A percentile compares a stretch with the other conserved stretches of the same genome.
phyloP scores from a whole-genome alignment of 2,329 filamentous ascomycete genomes.

The Alternaria sp. region DNA sequence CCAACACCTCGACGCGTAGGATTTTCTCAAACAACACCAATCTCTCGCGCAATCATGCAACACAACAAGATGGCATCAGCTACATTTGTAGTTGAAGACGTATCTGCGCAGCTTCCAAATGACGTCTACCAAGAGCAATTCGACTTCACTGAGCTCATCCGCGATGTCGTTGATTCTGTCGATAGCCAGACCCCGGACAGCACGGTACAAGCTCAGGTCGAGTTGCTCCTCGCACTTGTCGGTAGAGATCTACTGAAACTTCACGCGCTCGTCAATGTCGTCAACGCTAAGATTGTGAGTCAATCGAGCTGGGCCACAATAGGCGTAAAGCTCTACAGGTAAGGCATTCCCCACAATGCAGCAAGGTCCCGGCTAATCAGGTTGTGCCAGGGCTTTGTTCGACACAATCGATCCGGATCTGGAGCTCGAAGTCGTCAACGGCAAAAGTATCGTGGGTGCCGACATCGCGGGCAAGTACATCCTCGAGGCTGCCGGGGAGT shows the following conservation, averaged over 20 bases:
- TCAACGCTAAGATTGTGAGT: background rate
- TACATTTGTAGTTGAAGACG: rapidly evolving
- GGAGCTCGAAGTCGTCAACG: background rate
- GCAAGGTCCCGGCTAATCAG: background rate
- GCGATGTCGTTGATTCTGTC: background rate
- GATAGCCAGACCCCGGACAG: background rate
- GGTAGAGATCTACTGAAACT: background rate
- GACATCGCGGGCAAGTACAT: background rate
- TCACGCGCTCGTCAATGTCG: background rate
- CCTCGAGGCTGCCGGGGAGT: background rate
- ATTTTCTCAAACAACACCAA: background rate
- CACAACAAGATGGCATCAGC: background rate
- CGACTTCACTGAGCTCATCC: background rate
- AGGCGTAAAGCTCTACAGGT: constrained; percentile 1
- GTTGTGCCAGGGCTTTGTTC: background rate
- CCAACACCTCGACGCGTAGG: background rate
- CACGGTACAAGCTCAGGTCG: background rate
- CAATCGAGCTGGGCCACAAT: background rate
- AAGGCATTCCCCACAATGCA: background rate
- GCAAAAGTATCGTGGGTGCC: background rate
- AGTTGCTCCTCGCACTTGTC: background rate
- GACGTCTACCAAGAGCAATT: background rate
- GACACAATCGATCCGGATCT: background rate
- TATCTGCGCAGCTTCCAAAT: background rate
- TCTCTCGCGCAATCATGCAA: background rate